These are phyloP conservation scores for Monosporascus sp. DNA, from an alignment of 2,329 filamentous ascomycete genomes.

Conservation along the genomic window DNA sequence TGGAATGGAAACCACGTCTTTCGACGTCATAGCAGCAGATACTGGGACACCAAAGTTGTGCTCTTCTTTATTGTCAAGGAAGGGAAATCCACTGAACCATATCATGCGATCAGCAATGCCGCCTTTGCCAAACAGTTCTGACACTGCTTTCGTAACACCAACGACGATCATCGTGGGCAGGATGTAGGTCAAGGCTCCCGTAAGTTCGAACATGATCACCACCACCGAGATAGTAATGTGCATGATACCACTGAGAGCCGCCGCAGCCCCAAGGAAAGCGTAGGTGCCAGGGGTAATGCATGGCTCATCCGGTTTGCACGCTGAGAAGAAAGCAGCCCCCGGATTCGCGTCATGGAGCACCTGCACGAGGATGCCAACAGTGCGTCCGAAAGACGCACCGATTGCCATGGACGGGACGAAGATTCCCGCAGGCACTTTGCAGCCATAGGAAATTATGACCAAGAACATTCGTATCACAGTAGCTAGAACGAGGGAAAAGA, in stretches of 20 bases:
- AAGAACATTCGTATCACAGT: slow-evolving; percentile 76
- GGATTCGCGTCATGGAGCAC: slow-evolving; percentile 81
- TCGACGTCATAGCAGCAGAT: slow-evolving; percentile 77
- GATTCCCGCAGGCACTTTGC: slow-evolving; percentile 95
- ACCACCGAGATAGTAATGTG: slow-evolving; percentile 95
- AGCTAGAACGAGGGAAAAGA: slow-evolving; percentile 71
- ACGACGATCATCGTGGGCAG: slow-evolving; percentile 98
- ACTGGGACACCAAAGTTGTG: slow-evolving; percentile 95
- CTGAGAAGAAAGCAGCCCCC: slow-evolving; percentile 74
- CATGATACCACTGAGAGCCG: slow-evolving; percentile 93
- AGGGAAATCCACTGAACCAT: slow-evolving; percentile 96
- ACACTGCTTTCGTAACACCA: slow-evolving; percentile 89
- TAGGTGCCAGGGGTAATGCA: slow-evolving; percentile 98
- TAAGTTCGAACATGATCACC: slow-evolving; percentile 99
- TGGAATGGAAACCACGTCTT: slow-evolving; percentile 67
- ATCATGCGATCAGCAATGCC: slow-evolving; percentile 98
- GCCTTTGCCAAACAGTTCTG: slow-evolving; percentile 86
- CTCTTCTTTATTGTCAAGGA: slow-evolving; percentile 94
- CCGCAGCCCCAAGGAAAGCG: slow-evolving; percentile 87
- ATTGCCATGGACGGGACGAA: slow-evolving; percentile 98
- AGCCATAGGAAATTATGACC: slow-evolving; percentile 94
- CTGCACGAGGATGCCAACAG: slow-evolving; percentile 92
- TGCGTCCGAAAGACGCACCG: slow-evolving; percentile 87
- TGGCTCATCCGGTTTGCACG: slow-evolving; percentile 83
- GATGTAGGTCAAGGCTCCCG: slow-evolving; percentile 94